A percentile compares a stretch with the other conserved stretches of the same genome.
Evolutionary conservation across 2,329 filamentous ascomycete genomes (phyloP).

Genomic region (Trichoderma simmonsii): DNA sequence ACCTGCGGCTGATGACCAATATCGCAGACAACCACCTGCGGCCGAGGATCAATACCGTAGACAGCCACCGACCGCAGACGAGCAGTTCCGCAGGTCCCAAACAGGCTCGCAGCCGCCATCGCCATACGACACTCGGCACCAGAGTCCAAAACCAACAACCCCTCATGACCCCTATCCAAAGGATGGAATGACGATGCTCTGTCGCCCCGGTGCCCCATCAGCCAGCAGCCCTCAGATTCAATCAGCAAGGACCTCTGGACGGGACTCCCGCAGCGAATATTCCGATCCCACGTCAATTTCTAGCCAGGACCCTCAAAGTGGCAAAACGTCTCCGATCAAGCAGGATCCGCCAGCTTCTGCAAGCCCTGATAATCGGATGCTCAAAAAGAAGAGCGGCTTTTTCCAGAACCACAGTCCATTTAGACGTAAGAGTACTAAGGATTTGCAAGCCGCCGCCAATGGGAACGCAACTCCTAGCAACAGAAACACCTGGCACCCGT

Average conservation of each 20-base stretch:
- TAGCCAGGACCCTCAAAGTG: constrained; percentile 75
- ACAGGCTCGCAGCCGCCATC: constrained; percentile 25
- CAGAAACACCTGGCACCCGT: constrained; percentile 59
- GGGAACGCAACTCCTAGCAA: constrained; percentile 32
- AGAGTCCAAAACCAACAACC: constrained; percentile 61
- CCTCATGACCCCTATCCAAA: constrained; percentile 92
- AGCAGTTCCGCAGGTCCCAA: constrained; percentile 22
- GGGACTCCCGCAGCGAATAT: constrained; percentile 86
- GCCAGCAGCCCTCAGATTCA: constrained; percentile 47
- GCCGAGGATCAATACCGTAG: constrained; percentile 11
- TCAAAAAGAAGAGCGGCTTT: constrained; percentile 76
- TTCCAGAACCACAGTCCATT: constrained; percentile 94
- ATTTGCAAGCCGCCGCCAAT: constrained; percentile 39
- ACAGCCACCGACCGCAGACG: constrained; percentile 19
- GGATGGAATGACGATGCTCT: constrained; percentile 98
- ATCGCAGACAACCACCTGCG: constrained; percentile 1
- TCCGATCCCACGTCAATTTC: constrained; percentile 87
- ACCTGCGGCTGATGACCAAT: constrained; percentile 5
- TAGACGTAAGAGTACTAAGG: constrained; percentile 84
- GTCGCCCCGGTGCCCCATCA: constrained; percentile 65
- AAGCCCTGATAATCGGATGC: constrained; percentile 62
- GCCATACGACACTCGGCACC: constrained; percentile 50
- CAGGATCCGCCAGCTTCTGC: constrained; percentile 47
- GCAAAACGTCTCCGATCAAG: constrained; percentile 72
- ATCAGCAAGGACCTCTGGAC: constrained; percentile 72